Conservation (phyloP, 148 eudicot genomes). For the Cornus kousa region DNA sequence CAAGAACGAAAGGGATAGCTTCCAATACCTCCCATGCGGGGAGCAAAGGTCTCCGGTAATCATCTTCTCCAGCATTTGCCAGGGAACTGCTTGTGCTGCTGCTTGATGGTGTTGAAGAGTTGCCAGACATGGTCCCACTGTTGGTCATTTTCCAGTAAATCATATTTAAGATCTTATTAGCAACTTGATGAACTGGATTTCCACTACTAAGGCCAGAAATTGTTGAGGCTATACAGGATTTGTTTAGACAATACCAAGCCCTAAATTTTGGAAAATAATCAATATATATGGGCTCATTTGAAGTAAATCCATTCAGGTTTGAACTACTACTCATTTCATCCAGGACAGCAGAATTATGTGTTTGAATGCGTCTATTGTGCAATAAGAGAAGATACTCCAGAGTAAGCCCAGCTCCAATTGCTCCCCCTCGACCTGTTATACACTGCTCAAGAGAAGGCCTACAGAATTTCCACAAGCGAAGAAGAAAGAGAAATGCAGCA, state of each 20-base stretch:
- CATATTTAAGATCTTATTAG: conserved; percentile 22
- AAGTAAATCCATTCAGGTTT: conserved; percentile 7
- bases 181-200: conserved; percentile 31
- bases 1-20: conserved; percentile 29
- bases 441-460: conserved; percentile 28
- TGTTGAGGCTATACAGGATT: conserved; percentile 28
- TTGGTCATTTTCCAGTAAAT: conserved; percentile 18
- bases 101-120: conserved; percentile 14
- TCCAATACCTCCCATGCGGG: conserved; percentile 33
- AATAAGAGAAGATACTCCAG: conserved; percentile 26
- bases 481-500: conserved; percentile 34
- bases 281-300: conserved; percentile 23
- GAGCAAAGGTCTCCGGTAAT: conserved; percentile 23
- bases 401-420: conserved; percentile 20
- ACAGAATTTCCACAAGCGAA: conserved; percentile 30
- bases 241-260: conserved; percentile 32
- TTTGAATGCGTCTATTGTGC: conserved; percentile 24
- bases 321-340: conserved; percentile 4
- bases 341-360: not conserved
- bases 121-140: conserved; percentile 17
- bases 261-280: conserved; percentile 28
- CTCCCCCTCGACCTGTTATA: conserved; percentile 23
- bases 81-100: conserved; percentile 12
- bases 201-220: conserved; percentile 28
- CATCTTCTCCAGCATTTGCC: conserved; percentile 16